phyloP scores from a whole-genome alignment of 2,329 filamentous ascomycete species.

The Fusarium globosum region DNA sequence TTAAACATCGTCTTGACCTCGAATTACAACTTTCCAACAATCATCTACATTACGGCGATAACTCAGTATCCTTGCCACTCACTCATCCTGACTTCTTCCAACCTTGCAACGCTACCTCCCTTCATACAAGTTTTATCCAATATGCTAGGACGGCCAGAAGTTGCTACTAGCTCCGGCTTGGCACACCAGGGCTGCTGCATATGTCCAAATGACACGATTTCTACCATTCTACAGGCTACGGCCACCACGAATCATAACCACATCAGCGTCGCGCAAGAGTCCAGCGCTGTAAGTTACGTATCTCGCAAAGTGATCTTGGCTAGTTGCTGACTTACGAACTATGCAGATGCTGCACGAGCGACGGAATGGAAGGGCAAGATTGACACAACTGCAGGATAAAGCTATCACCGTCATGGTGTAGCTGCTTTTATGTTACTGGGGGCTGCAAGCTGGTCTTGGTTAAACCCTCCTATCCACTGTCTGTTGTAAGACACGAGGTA shows the following conservation, averaged over 20 bases:
- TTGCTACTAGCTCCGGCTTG: not conserved
- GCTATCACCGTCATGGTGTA: not conserved
- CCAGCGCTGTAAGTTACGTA: not conserved
- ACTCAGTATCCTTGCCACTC: not conserved
- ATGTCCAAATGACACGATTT: not conserved
- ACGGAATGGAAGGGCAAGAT: not conserved
- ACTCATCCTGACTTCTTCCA: not conserved
- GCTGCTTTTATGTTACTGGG: not conserved
- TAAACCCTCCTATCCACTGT: not conserved
- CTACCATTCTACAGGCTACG: not conserved
- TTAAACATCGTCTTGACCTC: not conserved
- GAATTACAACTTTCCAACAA: not conserved
- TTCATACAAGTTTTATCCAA: not conserved
- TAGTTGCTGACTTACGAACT: not conserved
- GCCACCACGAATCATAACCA: not conserved
- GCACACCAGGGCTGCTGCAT: accelerated
- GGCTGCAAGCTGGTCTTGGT: not conserved
- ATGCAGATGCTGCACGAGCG: not conserved
- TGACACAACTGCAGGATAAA: not conserved
- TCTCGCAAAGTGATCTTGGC: not conserved
- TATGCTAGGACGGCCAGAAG: not conserved
- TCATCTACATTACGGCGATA: not conserved
- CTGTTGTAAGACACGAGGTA: not conserved
- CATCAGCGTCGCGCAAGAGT: not conserved
- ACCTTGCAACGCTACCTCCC: not conserved